A percentile compares a stretch with the other conserved stretches of the same genome.
These are phyloP conservation scores for Murraya paniculata DNA, from an alignment of 345 rosid genomes.

Conservation along the genomic window DNA sequence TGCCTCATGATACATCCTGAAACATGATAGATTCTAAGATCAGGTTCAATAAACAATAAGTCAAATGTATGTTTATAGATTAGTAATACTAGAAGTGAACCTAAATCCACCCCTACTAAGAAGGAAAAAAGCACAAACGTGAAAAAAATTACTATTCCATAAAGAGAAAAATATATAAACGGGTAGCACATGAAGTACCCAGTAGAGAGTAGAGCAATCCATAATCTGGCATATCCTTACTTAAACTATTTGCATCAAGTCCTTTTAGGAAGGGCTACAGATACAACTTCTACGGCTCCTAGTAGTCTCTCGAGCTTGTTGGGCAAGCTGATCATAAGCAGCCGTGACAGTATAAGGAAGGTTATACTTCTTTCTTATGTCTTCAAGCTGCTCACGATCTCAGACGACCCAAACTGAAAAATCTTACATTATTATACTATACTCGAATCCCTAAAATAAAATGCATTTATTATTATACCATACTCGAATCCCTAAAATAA, in stretches of 20 bases:
- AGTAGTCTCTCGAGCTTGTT: not conserved
- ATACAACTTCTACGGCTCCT: not conserved
- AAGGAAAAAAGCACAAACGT: not conserved
- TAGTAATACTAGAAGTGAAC: not conserved
- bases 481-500: not conserved
- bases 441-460: not conserved
- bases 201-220: not conserved
- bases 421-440: too few relatives aligned
- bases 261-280: not conserved
- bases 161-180: not conserved
- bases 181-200: not conserved
- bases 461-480: not conserved
- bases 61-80: not conserved
- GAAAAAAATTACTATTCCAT: not conserved
- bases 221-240: not conserved
- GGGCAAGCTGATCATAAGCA: not conserved
- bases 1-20: constrained; percentile 75
- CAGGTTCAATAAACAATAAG: constrained; percentile 11
- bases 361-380: not conserved
- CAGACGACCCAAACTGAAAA: not conserved
- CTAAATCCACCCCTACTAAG: not conserved
- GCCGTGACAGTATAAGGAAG: not conserved
- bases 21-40: constrained; percentile 13
- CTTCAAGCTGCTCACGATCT: not conserved
- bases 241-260: not conserved